phyloP scores from a whole-genome alignment of 2,329 filamentous ascomycete genomes.

The Atkinsonella texensis region DNA sequence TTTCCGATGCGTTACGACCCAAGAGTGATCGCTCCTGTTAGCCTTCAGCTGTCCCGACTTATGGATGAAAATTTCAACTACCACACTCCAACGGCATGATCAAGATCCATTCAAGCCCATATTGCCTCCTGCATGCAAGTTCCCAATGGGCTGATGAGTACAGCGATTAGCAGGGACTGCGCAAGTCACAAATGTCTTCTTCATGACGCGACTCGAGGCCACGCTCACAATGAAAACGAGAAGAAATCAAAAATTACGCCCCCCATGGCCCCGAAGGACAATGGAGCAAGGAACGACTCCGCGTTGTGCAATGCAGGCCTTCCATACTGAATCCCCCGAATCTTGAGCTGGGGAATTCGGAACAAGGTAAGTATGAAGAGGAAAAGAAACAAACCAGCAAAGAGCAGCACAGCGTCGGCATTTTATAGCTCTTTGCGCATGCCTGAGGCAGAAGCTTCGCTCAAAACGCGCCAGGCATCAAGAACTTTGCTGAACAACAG shows the following conservation, averaged over 20 bases:
- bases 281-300: conserved; percentile 36
- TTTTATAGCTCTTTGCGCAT: conserved; percentile 23
- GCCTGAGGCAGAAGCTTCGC: conserved; percentile 13
- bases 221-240: conserved; percentile 1
- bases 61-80: no score
- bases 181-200: not conserved
- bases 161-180: not conserved
- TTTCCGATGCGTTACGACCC: no score
- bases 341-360: conserved; percentile 33
- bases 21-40: no score
- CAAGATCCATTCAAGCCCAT: no score
- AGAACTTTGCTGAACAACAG: conserved; percentile 7
- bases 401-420: conserved; percentile 5
- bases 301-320: conserved; percentile 45
- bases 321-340: conserved; percentile 28
- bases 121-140: no score
- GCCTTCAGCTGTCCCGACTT: no score
- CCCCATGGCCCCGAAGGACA: conserved; percentile 43
- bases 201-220: not conserved
- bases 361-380: conserved; percentile 45
- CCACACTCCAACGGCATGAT: no score
- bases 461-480: conserved; percentile 2
- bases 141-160: no score
- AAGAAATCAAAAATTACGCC: conserved; percentile 41
- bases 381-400: conserved; percentile 19